Evolutionary conservation across 2,329 filamentous ascomycete species (phyloP), one percentile per base, ranked within the genome.

Genomic region (Penicillium sp.): DNA sequence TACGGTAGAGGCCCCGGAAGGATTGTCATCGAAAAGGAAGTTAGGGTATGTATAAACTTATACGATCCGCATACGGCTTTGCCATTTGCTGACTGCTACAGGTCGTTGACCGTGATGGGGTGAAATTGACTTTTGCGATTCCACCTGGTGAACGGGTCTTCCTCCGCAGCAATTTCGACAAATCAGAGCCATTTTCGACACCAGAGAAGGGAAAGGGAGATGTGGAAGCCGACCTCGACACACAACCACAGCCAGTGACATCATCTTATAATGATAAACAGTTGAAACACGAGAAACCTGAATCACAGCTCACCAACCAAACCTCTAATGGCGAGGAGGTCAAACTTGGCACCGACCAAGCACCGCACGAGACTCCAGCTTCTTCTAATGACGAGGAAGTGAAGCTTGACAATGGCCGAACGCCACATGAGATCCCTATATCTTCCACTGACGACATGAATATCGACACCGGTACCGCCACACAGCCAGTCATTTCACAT

Each of bases 21-120:
- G 18, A 38, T 72, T 10, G 38, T 72, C 8, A 60, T 78, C 35
- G 75, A 78, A 50, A 78, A 78, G 57, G 76, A 78, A 56, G 68
- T 65, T 21, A 72, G 67, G 62, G 75, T 77, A 66, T 54, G 70
- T 48, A n/a, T 31, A 25, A 12, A 42, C 10, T 13, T 3, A 23
- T 8, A 16, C 0, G 9, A 9, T 29, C 7, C 16, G 40, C 16
- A 32, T 49, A 8, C 8, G 5, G 34, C 21, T 29, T 6, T 3
- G 37, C n/a, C 7, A 32, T 55, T 38, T 41, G 21, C 45, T 56
- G 37, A 52, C n/a, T 6, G n/a, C 16, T 46, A 68, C 25, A 65
- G 74, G 65, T 78, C 29, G 58, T 71, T 40, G 66, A 64, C 12
- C 69, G 72, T n/a, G 61, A 72, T 32, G 66, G 65, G 18, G 49